Evolutionary conservation across 345 rosid genomes (phyloP).

Genomic region (Moricandia moricandioides): DNA sequence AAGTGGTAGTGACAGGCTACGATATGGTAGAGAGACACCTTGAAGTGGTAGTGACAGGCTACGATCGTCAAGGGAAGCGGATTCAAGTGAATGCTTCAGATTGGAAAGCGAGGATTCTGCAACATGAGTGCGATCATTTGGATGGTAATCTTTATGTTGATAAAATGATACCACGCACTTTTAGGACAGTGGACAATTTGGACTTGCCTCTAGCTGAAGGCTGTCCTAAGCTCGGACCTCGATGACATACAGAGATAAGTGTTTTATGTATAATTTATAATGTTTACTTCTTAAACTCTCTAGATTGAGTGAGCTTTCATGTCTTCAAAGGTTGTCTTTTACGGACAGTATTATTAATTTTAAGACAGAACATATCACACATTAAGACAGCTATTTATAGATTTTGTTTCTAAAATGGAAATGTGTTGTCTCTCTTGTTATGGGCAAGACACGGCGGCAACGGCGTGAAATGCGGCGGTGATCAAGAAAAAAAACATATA

Average conservation of each 20-base stretch:
- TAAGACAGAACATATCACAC: background rate
- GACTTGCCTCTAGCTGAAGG: constrained; percentile 80
- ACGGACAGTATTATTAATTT: background rate
- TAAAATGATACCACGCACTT: constrained; percentile 81
- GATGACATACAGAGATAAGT: constrained; percentile 11
- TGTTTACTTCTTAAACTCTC: background rate
- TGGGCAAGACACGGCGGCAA: constrained; percentile 24
- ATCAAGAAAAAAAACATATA: background rate
- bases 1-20: constrained; percentile 78
- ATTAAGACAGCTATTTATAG: background rate
- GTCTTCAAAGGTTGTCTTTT: background rate
- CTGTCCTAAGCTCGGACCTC: constrained; percentile 68
- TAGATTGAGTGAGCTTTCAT: background rate
- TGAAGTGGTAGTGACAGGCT: constrained; percentile 81
- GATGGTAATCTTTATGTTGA: constrained; percentile 82
- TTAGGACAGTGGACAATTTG: constrained; percentile 69
- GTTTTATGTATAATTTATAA: background rate
- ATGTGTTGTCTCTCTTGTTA: background rate
- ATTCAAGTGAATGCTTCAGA: constrained; percentile 77
- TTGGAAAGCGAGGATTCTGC: constrained; percentile 90
- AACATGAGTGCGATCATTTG: constrained; percentile 92
- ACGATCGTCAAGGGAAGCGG: constrained; percentile 54
- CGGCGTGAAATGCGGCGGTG: constrained; percentile 17
- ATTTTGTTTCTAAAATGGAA: background rate
- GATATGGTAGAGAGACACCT: constrained; percentile 69